These are phyloP conservation scores for Plasmodium vivax DNA, from an alignment of 169 alveolate species.

Conservation along the genomic window DNA sequence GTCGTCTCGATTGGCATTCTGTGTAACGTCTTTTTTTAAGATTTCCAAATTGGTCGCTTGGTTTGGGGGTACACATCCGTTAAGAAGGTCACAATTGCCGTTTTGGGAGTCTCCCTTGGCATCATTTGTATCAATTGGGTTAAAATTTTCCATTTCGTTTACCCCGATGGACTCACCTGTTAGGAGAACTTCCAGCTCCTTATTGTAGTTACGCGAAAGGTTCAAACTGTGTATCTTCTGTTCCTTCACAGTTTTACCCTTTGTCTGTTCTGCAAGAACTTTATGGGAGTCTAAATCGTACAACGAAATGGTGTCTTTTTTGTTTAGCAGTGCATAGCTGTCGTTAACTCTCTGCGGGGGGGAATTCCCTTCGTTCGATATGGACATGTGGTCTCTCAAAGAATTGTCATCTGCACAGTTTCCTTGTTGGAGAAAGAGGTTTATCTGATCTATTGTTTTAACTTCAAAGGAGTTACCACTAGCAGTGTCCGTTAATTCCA, in stretches of 20 bases:
- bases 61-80: not conserved
- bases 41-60: not conserved
- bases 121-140: not conserved
- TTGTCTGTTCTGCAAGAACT: constrained; percentile 13
- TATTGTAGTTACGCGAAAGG: constrained; percentile 25
- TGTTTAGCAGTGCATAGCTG: constrained; percentile 39
- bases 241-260: not conserved
- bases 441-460: constrained; percentile 38
- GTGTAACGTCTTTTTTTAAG: not conserved
- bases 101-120: not conserved
- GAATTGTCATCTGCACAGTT: not conserved
- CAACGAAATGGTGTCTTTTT: not conserved
- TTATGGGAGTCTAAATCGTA: constrained; percentile 14
- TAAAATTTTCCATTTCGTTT: not conserved
- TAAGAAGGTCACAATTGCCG: not conserved
- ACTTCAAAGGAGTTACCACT: not conserved
- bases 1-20: not conserved
- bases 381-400: not conserved
- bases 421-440: not conserved
- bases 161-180: not conserved
- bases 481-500: not conserved
- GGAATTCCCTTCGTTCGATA: not conserved
- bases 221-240: constrained; percentile 3
- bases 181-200: constrained; percentile 51
- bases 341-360: not conserved